These are phyloP conservation scores for Ceratobasidium sp. DNA, from an alignment of 1,284 basidiomycete genomes.

Conservation along the genomic window DNA sequence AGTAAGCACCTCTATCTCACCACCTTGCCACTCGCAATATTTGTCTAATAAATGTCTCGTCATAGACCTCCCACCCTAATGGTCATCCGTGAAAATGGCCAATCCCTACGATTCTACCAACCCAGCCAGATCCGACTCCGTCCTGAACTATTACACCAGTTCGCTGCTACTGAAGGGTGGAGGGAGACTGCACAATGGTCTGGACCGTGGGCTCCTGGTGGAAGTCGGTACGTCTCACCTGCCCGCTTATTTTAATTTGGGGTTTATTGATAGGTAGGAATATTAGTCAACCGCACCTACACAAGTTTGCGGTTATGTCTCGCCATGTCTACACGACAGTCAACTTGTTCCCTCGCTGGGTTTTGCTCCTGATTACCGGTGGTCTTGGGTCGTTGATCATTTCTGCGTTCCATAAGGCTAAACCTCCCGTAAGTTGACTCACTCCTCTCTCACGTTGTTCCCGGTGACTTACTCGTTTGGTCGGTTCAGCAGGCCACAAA, in stretches of 20 bases:
- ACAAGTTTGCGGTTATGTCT: conserved; percentile 65
- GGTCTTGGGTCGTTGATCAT: conserved; percentile 59
- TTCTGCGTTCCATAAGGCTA: conserved; percentile 13
- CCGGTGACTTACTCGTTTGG: not conserved
- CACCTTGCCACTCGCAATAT: not conserved
- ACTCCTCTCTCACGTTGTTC: not conserved
- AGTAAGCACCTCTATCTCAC: conserved; percentile 61
- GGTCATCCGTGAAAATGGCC: conserved; percentile 71
- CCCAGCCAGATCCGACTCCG: conserved; percentile 68
- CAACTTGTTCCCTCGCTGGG: conserved; percentile 66
- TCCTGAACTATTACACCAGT: conserved; percentile 67
- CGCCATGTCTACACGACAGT: conserved; percentile 64
- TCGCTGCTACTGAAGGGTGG: conserved; percentile 70
- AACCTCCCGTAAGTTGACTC: conserved; percentile 8
- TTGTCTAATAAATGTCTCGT: conserved; percentile 35
- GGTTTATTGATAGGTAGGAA: conserved; percentile 21
- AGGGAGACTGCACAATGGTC: conserved; percentile 68
- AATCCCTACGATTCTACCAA: conserved; percentile 76
- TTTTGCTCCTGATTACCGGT: conserved; percentile 68
- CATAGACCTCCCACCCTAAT: conserved; percentile 75
- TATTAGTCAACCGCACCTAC: conserved; percentile 72
- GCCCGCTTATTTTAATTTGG: conserved; percentile 24
- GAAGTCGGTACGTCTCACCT: conserved; percentile 64
- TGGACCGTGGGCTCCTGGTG: conserved; percentile 72
- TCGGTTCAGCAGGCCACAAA: not conserved